A percentile compares a stretch with the other conserved stretches of the same genome.
Evolutionary conservation across 2,329 filamentous ascomycete species (phyloP).

Genomic region (Aspergillus sp.): DNA sequence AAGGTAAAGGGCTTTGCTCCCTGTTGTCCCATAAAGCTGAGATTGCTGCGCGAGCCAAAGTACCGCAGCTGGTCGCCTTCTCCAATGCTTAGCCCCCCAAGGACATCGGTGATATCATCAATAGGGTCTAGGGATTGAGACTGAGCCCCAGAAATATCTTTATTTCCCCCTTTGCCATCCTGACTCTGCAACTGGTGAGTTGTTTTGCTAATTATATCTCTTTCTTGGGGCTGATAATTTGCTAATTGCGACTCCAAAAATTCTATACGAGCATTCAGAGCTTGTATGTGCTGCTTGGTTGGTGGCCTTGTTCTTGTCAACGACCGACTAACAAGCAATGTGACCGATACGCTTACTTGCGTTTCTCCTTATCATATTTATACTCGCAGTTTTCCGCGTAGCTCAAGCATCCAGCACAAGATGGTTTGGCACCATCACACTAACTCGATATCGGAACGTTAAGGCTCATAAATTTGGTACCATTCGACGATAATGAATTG

Average conservation of each 20-base stretch:
- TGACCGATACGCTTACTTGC: not conserved
- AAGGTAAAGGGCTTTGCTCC: no score
- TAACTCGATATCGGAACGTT: not conserved
- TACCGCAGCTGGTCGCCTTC: no score
- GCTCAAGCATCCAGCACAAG: not conserved
- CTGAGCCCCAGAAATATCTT: not conserved
- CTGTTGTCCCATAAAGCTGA: no score
- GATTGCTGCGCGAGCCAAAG: no score
- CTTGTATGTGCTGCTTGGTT: not conserved
- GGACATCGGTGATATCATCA: not conserved
- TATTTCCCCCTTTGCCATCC: not conserved
- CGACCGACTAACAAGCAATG: not conserved
- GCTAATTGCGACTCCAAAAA: not conserved
- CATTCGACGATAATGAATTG: no score
- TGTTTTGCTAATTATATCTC: not conserved
- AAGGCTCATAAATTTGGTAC: no score
- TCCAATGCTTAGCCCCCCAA: not conserved
- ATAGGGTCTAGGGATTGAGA: not conserved
- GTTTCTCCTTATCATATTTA: not conserved
- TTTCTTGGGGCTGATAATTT: not conserved
- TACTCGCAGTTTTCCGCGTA: not conserved
- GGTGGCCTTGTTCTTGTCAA: not conserved
- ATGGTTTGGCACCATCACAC: not conserved
- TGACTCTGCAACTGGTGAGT: not conserved
- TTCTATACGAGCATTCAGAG: not conserved